A percentile compares a stretch with the other conserved stretches of the same genome.
Conservation (phyloP, 2,329 filamentous ascomycete genomes). For the Fusarium duplospermum region DNA sequence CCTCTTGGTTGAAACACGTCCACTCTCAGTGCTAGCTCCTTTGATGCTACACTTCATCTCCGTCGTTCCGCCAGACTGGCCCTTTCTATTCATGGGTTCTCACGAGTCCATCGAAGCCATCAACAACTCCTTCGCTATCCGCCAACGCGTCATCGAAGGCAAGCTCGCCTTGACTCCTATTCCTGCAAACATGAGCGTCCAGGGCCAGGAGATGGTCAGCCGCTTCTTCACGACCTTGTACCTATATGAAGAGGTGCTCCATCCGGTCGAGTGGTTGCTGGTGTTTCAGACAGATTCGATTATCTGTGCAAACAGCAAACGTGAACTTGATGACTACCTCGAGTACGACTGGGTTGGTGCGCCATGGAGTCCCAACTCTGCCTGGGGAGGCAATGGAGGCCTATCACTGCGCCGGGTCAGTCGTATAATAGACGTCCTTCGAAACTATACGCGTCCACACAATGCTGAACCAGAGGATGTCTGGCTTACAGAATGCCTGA, state of each 20-base stretch:
- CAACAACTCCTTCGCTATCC: slow-evolving; percentile 60
- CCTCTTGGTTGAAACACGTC: slow-evolving; percentile 65
- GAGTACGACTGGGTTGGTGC: slow-evolving; percentile 66
- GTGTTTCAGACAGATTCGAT: slow-evolving; percentile 68
- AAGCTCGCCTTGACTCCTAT: slow-evolving; percentile 65
- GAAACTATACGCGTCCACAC: slow-evolving; percentile 57
- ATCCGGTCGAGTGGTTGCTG: slow-evolving; percentile 65
- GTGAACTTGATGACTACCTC: slow-evolving; percentile 61
- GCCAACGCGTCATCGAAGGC: slow-evolving; percentile 54
- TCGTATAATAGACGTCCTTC: slow-evolving; percentile 63
- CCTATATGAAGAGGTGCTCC: slow-evolving; percentile 62
- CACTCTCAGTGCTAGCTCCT: slow-evolving; percentile 62
- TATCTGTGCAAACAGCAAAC: slow-evolving; percentile 63
- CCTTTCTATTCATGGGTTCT: slow-evolving; percentile 67
- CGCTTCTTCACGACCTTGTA: slow-evolving; percentile 64
- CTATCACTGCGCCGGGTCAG: slow-evolving; percentile 65
- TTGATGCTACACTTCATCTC: slow-evolving; percentile 67
- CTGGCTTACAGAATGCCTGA: slow-evolving; percentile 65
- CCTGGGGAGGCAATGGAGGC: slow-evolving; percentile 64
- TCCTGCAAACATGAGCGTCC: slow-evolving; percentile 63
- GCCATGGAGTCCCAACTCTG: slow-evolving; percentile 57
- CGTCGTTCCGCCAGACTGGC: slow-evolving; percentile 68
- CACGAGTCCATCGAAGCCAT: slow-evolving; percentile 56
- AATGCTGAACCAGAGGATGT: slow-evolving; percentile 65
- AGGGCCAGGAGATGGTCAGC: slow-evolving; percentile 63